Conservation (phyloP, 2,329 filamentous ascomycete genomes). For the Septoria linicola region DNA sequence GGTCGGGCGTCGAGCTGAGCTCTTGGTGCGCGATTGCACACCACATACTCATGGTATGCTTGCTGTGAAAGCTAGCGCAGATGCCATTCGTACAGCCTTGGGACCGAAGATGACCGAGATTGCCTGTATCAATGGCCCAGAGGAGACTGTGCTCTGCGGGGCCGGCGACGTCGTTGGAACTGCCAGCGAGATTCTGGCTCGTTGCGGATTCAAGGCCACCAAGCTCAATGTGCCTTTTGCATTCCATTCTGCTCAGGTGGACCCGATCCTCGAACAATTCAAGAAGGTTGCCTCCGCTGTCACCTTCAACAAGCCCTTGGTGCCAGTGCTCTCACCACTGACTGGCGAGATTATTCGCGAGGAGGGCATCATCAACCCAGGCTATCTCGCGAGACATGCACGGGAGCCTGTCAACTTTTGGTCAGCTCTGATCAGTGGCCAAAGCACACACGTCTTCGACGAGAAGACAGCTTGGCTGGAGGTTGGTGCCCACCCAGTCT, state of each 20-base stretch:
- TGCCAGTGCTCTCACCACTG: constrained; percentile 68
- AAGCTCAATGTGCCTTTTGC: constrained; percentile 66
- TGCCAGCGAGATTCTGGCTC: constrained; percentile 51
- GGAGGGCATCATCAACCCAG: constrained; percentile 56
- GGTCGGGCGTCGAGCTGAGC: constrained; percentile 65
- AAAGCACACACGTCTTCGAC: constrained; percentile 59
- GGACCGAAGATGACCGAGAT: constrained; percentile 53
- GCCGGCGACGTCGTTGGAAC: constrained; percentile 59
- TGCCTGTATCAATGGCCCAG: constrained; percentile 74
- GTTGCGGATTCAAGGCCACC: constrained; percentile 59
- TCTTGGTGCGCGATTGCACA: constrained; percentile 65
- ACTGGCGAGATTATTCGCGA: constrained; percentile 60
- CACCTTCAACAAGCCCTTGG: constrained; percentile 56
- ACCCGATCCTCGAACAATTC: constrained; percentile 62
- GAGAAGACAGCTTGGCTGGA: constrained; percentile 71
- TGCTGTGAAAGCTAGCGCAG: constrained; percentile 54
- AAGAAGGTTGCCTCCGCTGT: constrained; percentile 55
- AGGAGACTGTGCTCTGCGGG: constrained; percentile 72
- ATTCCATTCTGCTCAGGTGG: constrained; percentile 66
- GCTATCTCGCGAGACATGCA: constrained; percentile 64
- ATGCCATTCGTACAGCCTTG: constrained; percentile 55
- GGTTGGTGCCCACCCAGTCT: constrained; percentile 71
- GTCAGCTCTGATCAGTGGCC: constrained; percentile 59
- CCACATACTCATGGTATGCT: constrained; percentile 67
- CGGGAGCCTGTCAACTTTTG: constrained; percentile 70